These are phyloP conservation scores for Exophiala aquamarina DNA, from an alignment of 2,329 filamentous ascomycete species.

Conservation along the genomic window DNA sequence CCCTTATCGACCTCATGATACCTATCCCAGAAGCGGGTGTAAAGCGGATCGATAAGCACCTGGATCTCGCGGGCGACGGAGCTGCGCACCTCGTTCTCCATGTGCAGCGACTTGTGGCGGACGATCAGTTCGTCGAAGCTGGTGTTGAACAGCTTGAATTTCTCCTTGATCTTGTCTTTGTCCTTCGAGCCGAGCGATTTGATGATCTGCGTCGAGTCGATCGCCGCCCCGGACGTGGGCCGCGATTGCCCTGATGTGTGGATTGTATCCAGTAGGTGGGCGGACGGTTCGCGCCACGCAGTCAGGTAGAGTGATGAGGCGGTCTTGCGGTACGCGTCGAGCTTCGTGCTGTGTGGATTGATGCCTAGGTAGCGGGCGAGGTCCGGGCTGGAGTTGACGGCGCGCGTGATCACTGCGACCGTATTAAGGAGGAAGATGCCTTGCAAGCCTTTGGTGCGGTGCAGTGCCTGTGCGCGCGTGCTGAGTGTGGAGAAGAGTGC, in stretches of 20 bases:
- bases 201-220: slow-evolving; percentile 79
- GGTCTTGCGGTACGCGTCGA: slow-evolving; percentile 87
- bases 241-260: slow-evolving; percentile 70
- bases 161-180: slow-evolving; percentile 93
- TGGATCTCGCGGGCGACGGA: slow-evolving; percentile 82
- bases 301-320: slow-evolving; percentile 79
- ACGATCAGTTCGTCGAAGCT: slow-evolving; percentile 85
- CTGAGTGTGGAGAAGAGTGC: slow-evolving; percentile 74
- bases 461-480: slow-evolving; percentile 67
- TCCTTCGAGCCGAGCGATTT: slow-evolving; percentile 85
- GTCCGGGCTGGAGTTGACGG: slow-evolving; percentile 73
- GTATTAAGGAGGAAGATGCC: slow-evolving; percentile 93
- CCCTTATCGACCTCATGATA: slow-evolving; percentile 98
- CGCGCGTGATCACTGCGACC: slow-evolving; percentile 78
- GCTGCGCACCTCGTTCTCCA: slow-evolving; percentile 86
- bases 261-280: slow-evolving; percentile 83
- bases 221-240: slow-evolving; percentile 64
- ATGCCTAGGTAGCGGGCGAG: slow-evolving; percentile 67
- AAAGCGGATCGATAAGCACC: slow-evolving; percentile 88
- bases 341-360: slow-evolving; percentile 61
- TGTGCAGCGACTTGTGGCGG: slow-evolving; percentile 77
- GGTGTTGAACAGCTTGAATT: slow-evolving; percentile 88
- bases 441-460: slow-evolving; percentile 75
- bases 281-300: slow-evolving; percentile 83
- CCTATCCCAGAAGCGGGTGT: slow-evolving; percentile 92